A percentile compares a stretch with the other conserved stretches of the same genome.
phyloP scores from a whole-genome alignment of 2,329 filamentous ascomycete species.

The Phyllosticta citrichinensis region DNA sequence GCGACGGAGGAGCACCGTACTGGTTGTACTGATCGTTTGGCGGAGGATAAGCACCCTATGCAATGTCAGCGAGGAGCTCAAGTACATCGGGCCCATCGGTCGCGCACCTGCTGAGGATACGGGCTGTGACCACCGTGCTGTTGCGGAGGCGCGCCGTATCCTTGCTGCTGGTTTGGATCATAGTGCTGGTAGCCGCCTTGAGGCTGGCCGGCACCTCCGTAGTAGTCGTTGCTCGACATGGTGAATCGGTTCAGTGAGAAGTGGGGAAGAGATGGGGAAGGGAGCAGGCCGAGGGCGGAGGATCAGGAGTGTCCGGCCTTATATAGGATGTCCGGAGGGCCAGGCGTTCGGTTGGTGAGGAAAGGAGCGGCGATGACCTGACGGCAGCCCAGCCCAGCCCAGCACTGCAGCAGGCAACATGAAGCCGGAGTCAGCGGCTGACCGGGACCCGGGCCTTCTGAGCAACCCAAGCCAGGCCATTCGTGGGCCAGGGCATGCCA shows the following conservation, averaged over 20 bases:
- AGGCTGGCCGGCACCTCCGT: slow-evolving; percentile 21
- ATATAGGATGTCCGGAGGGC: not conserved
- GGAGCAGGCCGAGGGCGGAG: not conserved
- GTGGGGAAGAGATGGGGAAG: not conserved
- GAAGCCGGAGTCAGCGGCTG: not conserved
- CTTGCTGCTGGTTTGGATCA: slow-evolving; percentile 7
- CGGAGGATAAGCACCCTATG: slow-evolving; percentile 21
- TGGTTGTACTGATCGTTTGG: slow-evolving; percentile 23
- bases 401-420: not conserved
- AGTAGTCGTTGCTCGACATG: slow-evolving; percentile 25
- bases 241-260: not conserved
- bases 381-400: too few species aligned
- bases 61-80: not conserved
- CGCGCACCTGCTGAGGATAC: slow-evolving; percentile 19
- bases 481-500: not conserved
- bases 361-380: not conserved
- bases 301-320: not conserved
- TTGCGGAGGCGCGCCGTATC: slow-evolving; percentile 14
- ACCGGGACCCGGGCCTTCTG: not conserved
- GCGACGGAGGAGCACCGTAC: slow-evolving; percentile 10
- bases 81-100: not conserved
- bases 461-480: too few species aligned
- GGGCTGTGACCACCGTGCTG: slow-evolving; percentile 15
- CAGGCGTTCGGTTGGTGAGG: not conserved
- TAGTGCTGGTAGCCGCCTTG: slow-evolving; percentile 12